Base-by-base conservation (phyloP, 2,329 filamentous ascomycete species). In the Colletotrichum tropicicola region DNA sequence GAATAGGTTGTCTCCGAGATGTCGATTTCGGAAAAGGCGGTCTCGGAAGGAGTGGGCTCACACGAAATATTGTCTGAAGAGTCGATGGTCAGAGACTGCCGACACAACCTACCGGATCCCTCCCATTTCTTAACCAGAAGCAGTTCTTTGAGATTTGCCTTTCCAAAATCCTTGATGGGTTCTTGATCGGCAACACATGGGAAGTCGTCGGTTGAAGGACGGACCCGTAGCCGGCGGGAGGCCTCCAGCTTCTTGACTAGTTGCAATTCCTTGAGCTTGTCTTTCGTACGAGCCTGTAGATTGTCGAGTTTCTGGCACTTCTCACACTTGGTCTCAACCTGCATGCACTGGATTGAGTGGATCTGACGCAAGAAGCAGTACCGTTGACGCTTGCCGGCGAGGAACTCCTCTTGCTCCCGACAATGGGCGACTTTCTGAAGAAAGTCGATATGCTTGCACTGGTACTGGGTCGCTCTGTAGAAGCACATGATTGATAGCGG, bases 401-500 rank as follows among this genome's bases (percentile, higher is more conserved):
- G 21, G 10, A 67, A 61, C 12, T 65, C 51, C 13, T 30, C 7
- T 25, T 67, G 61, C 9, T 37, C 21, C 15, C 41, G 15, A 39
- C 65, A 67, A 15, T 51, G 15, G 12, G 51, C 30, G 15, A 66
- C 41, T 27, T 62, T 67, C 19, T 60, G 37, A 27, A 62, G 61
- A 28, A 54, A 41, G 21, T 54, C 49, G 35, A 35, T 59, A 41
- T 72, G 69, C 28, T 63, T 67, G 51, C 70, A 72, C 48, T 23
- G n/a, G 53, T 71, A 70, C 5, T 67, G 23, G 13, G 63, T 65
- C 9, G 60, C 43, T 30, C 67, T 60, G 52, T 71, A 67, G 63
- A 66, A 68, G 47, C 70, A 72, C 70, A 72, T 72, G 49, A 6
- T 65, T 53, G 21, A 21, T 44, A 17, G 19, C 12, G 39, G n/a